These are phyloP conservation scores for Adansonia digitata DNA, from an alignment of 345 rosid genomes.

Conservation along the genomic window DNA sequence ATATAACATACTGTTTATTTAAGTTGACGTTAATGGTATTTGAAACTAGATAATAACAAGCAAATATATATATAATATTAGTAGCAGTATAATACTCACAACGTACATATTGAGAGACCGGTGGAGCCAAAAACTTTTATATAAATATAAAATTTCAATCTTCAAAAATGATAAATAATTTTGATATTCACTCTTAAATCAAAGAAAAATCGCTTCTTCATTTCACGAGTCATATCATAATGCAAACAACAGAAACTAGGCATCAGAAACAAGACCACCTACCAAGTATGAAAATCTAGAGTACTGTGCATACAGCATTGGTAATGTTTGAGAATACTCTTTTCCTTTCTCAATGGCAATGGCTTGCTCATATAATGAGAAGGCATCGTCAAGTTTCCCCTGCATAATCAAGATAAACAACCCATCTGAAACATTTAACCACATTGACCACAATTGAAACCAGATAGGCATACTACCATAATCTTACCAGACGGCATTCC, in stretches of 20 bases:
- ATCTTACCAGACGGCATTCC: slow-evolving; percentile 79
- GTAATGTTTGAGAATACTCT: slow-evolving; percentile 73
- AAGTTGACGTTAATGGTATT: not conserved
- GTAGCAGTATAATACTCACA: not conserved
- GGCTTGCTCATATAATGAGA: slow-evolving; percentile 78
- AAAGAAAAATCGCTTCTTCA: not conserved
- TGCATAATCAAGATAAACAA: slow-evolving; percentile 31
- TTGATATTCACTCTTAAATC: not conserved
- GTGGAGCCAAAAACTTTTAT: not conserved
- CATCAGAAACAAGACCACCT: slow-evolving; percentile 17
- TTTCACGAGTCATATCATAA: not conserved
- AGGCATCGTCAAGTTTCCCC: slow-evolving; percentile 81
- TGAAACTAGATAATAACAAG: not conserved
- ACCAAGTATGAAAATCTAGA: slow-evolving; percentile 76
- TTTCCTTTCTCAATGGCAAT: slow-evolving; percentile 94
- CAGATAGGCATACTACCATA: slow-evolving; percentile 14
- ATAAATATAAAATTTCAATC: not conserved
- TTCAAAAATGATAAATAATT: not conserved
- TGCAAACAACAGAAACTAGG: not conserved
- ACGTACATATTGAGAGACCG: not conserved
- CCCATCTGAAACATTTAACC: slow-evolving; percentile 12
- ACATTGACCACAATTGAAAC: not conserved
- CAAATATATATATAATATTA: not conserved
- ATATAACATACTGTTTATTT: not conserved
- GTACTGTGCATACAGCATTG: slow-evolving; percentile 83